Conservation (phyloP, 2,329 filamentous ascomycete genomes). For the Scedosporium aurantiacum region DNA sequence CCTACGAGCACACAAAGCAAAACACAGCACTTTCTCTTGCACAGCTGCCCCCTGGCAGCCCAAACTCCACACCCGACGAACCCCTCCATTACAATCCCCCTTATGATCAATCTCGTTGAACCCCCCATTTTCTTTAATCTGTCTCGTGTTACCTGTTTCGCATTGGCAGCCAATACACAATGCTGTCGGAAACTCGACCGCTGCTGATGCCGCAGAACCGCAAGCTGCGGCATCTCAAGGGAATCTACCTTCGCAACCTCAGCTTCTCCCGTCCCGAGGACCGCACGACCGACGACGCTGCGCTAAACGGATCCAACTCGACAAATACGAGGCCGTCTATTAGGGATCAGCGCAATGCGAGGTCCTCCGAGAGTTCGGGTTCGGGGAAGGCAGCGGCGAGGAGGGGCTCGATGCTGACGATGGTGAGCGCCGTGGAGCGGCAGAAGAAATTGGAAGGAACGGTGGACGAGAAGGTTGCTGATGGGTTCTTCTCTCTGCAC, state of each 20-base stretch:
- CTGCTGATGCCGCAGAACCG: constrained; percentile 63
- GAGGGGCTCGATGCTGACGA: constrained; percentile 6
- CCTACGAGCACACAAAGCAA: too few relatives aligned
- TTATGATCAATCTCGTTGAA: too few relatives aligned
- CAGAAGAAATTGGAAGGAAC: constrained; percentile 64
- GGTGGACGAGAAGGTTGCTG: constrained; percentile 64
- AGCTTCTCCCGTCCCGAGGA: constrained; percentile 49
- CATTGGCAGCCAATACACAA: neutral
- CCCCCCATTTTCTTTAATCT: too few relatives aligned
- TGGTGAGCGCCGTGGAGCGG: constrained; percentile 27
- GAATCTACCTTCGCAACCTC: constrained; percentile 78
- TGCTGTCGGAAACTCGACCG: constrained; percentile 24
- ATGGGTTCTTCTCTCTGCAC: constrained; percentile 83
- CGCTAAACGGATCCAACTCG: constrained; percentile 44
- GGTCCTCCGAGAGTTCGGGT: constrained; percentile 42
- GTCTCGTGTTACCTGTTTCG: too few relatives aligned
- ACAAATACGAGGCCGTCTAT: constrained; percentile 13
- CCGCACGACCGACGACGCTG: constrained; percentile 71
- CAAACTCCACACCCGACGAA: too few relatives aligned
- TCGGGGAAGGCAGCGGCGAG: constrained; percentile 15
- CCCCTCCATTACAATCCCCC: too few relatives aligned
- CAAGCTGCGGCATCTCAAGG: constrained; percentile 76
- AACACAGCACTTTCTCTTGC: too few relatives aligned
- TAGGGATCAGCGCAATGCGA: constrained; percentile 41
- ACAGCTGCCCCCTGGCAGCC: too few relatives aligned